Conservation (phyloP, 2,329 filamentous ascomycete genomes). For the Aspergillus quadrilineatus region DNA sequence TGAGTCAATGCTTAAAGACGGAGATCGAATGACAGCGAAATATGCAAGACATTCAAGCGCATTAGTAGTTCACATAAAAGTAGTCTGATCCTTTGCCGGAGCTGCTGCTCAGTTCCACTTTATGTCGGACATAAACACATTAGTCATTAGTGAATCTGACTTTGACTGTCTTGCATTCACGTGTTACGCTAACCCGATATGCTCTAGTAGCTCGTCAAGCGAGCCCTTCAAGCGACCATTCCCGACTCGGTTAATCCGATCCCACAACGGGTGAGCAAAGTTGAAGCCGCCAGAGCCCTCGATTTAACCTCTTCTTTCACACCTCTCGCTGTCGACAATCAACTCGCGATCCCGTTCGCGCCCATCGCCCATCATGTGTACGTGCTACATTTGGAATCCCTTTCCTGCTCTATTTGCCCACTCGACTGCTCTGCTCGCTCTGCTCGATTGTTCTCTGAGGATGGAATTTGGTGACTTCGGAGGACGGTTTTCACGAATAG, state of each 20-base stretch:
- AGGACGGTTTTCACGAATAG: background rate
- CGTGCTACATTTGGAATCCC: constrained; percentile 27
- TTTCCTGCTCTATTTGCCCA: constrained; percentile 15
- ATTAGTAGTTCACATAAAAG: no score
- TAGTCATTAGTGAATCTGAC: background rate
- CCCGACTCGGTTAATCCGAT: constrained; percentile 38
- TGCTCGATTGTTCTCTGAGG: constrained; percentile 1
- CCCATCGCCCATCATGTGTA: constrained; percentile 53
- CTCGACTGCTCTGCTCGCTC: constrained; percentile 10
- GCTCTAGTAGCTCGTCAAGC: constrained; percentile 32
- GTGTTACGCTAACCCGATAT: background rate
- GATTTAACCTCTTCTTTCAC: constrained; percentile 38
- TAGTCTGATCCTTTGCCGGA: no score
- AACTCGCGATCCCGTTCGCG: constrained; percentile 39
- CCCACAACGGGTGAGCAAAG: constrained; percentile 43
- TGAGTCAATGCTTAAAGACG: no score
- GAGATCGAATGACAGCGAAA: no score
- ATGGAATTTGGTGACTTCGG: background rate
- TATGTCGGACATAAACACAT: background rate
- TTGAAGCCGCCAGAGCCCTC: constrained; percentile 27
- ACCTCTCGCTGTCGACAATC: constrained; percentile 42
- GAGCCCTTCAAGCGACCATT: constrained; percentile 33
- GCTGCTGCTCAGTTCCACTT: no score
- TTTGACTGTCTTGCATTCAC: background rate
- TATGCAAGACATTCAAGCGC: no score